Evolutionary conservation across 306 rosid genomes (phyloP), one percentile per base, ranked within the genome.

Genomic region (Dalbergia cultrata): DNA sequence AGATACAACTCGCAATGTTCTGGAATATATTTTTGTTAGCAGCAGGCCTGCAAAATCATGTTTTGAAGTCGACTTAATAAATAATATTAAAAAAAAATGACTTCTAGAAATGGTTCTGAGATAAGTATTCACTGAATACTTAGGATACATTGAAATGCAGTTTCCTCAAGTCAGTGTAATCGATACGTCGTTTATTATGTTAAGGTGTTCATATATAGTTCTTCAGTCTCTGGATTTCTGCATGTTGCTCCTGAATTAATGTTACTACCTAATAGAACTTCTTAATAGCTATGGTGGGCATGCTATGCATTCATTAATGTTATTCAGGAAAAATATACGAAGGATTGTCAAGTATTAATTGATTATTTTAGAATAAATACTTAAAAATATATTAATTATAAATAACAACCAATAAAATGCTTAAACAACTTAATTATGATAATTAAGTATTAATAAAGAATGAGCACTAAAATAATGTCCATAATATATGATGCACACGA

Each of bases 401-500:
- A 37, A 37, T 37, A 37, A 37, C 41, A 37, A 37, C 41, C 41
- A 4, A 37, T 37, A 37, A 37, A 37, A 37, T 37, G 41, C 41
- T 5, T 37, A 37, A 37, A 37, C 49, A 43, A 7, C 49, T 26
- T 26, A 26, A 26, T 43, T 7, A 43, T 43, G 11, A 43, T 43
- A 9, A 43, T 0, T 43, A 26, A 43, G 8, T 10, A 43, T 1
- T 7, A 13, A 7, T 2, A 43, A 43, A 43, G 9, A 43, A 7
- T 43, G 49, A 43, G 49, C 2, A 43, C 11, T 11, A 49, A 11
- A 49, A 49, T 49, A 49, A 49, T 49, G 56, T 12, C 56, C 56
- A 49, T 49, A 49, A 60, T 60, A 43, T 22, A 26, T 26, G 31
- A 59, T 47, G 67, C 82, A 43, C 86, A 69, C 56, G 82, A 69